Conservation (phyloP, 345 rosid species). For the Reutealis trisperma region DNA sequence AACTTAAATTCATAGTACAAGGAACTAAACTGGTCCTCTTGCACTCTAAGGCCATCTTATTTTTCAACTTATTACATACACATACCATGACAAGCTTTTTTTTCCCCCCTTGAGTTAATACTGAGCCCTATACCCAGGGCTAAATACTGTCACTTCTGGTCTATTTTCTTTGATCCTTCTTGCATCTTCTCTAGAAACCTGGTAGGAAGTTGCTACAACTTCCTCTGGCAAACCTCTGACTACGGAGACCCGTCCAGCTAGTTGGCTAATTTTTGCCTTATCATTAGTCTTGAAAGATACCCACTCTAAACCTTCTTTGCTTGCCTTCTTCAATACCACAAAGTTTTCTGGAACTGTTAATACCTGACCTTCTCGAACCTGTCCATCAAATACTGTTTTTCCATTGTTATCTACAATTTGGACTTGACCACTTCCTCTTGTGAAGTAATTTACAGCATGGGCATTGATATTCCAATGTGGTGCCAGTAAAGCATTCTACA, state of each 20-base stretch:
- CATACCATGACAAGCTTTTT: too few relatives aligned
- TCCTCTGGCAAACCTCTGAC: conserved; percentile 33
- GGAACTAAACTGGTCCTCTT: too few relatives aligned
- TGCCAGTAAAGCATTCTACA: conserved; percentile 37
- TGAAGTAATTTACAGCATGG: conserved; percentile 37
- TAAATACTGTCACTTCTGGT: neutral
- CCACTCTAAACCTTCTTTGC: conserved; percentile 37
- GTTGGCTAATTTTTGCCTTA: conserved; percentile 18
- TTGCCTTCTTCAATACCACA: conserved; percentile 35
- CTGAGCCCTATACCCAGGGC: neutral
- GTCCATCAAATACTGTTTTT: conserved; percentile 24
- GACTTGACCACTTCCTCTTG: conserved; percentile 33
- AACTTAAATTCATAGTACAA: too few relatives aligned
- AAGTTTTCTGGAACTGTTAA: conserved; percentile 38
- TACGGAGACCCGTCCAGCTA: conserved; percentile 33
- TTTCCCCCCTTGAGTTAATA: too few relatives aligned
- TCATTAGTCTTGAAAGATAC: conserved; percentile 39
- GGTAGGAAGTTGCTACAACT: conserved; percentile 33
- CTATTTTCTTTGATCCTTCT: conserved; percentile 32
- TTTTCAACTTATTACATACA: too few relatives aligned
- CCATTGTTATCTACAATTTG: conserved; percentile 39
- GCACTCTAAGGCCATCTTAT: too few relatives aligned
- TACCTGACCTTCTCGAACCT: conserved; percentile 36
- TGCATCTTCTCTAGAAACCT: conserved; percentile 40
- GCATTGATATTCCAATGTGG: conserved; percentile 44